Base-by-base conservation (phyloP, 768 basidiomycete species). In the Trichaptum fuscoviolaceum region DNA sequence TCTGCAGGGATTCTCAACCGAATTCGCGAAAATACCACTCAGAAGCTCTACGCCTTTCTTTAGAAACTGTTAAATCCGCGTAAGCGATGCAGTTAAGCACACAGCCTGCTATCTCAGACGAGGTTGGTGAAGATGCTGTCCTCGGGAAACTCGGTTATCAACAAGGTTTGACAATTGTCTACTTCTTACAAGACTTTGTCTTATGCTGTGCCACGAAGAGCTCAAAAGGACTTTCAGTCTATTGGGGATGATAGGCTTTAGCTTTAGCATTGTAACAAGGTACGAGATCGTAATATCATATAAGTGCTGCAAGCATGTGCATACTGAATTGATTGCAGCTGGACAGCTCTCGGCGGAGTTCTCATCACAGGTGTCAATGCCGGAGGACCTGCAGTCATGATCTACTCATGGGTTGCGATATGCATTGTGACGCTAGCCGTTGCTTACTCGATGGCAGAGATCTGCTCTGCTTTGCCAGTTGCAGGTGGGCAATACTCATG, bases 371-470 rank as follows among this genome's bases (percentile, higher is more conserved):
- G 42, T 52, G 42, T 52, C 20, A 52, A 52, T 20, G 42, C 42
- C 42, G 42, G 42, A 52, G 42, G 42, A 52, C 42, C 42, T 52
- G 42, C 42, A 52, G 42, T 52, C 42, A 52, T 52, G 42, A 52
- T 52, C 5, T 52, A 52, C 20, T 52, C 42, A 20, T 52, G 42
- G 42, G 20, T 52, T 52, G 42, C 42, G 15, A 52, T 52, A 52
- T 52, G 42, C 20, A 52, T 52, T 20, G 42, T 52, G 3, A 52
- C 42, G 42, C 42, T 52, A 2, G 42, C 42, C 42, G 42, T 52
- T 52, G 42, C 42, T 6, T 52, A 52, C 10, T 52, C 42, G 20
- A 52, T 52, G 42, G 42, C 42, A 52, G 42, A 52, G 20, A 52
- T 52, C 15, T 52, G 42, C 20, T 52, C 42, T 52, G 42, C 42